Percentiles rank a stretch among this genome's conserved stretches.
Conservation (phyloP, 345 rosid species). For the Ricinus communis region DNA sequence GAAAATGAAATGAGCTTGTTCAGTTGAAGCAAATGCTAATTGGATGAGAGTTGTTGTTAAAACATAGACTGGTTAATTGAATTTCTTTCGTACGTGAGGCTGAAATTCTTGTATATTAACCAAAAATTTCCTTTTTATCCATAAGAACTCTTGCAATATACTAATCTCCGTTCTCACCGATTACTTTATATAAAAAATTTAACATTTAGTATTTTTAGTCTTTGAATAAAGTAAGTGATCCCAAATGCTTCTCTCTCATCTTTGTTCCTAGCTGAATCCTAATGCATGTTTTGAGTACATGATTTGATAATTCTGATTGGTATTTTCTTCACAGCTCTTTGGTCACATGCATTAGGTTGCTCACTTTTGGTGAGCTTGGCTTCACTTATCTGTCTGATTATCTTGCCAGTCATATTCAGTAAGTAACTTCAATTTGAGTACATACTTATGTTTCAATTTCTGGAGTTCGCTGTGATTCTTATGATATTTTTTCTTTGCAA, state of each 20-base stretch:
- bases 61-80: not conserved
- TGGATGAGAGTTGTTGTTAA: too few species aligned
- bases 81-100: not conserved
- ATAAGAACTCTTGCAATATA: too few species aligned
- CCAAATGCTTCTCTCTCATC: not conserved
- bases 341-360: constrained; percentile 91
- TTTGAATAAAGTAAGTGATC: not conserved
- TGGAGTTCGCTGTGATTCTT: not conserved
- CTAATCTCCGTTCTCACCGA: too few species aligned
- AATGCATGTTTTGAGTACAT: not conserved
- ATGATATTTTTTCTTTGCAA: not conserved
- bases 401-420: constrained; percentile 87
- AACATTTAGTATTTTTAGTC: not conserved
- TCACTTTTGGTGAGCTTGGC: constrained; percentile 98
- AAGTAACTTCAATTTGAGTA: constrained; percentile 28
- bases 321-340: constrained; percentile 46
- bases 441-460: constrained; percentile 12
- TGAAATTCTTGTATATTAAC: too few species aligned
- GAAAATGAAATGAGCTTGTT: not conserved
- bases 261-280: too few species aligned
- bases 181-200: too few species aligned
- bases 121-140: too few species aligned
- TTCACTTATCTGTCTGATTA: constrained; percentile 77
- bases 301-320: not conserved
- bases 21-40: not conserved